Evolutionary conservation across 2,329 filamentous ascomycete species (phyloP).

Genomic region (Penicillium sp.): DNA sequence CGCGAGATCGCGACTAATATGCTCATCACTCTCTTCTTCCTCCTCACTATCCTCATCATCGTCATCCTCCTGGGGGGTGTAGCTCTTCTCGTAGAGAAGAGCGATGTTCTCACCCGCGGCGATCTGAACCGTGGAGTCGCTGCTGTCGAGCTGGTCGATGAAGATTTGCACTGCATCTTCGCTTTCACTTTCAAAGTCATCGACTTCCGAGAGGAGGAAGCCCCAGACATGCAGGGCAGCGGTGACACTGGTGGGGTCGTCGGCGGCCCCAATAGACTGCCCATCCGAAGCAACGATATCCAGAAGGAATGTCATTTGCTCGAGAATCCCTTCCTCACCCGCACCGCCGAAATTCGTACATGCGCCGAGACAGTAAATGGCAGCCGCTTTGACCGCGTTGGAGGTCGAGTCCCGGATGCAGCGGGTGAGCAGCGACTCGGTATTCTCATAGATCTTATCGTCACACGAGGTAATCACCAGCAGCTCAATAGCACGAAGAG

Average conservation of each 20-base stretch:
- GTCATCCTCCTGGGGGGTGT: slow-evolving; percentile 61
- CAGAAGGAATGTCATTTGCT: slow-evolving; percentile 74
- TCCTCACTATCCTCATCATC: slow-evolving; percentile 56
- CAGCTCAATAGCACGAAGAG: slow-evolving; percentile 71
- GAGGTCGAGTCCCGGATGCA: slow-evolving; percentile 70
- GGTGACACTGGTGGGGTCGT: slow-evolving; percentile 70
- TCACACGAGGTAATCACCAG: slow-evolving; percentile 70
- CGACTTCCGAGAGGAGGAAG: slow-evolving; percentile 75
- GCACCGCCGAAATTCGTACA: slow-evolving; percentile 76
- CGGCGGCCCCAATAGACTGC: slow-evolving; percentile 68
- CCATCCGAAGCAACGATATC: slow-evolving; percentile 82
- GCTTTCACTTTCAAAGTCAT: slow-evolving; percentile 72
- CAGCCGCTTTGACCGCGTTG: slow-evolving; percentile 65
- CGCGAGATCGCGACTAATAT: slow-evolving; percentile 46
- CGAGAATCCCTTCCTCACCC: slow-evolving; percentile 66
- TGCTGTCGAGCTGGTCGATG: slow-evolving; percentile 80
- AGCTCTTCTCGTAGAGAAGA: slow-evolving; percentile 76
- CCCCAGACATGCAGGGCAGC: slow-evolving; percentile 79
- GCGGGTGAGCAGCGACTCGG: slow-evolving; percentile 62
- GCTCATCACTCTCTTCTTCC: slow-evolving; percentile 47
- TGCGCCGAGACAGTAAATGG: slow-evolving; percentile 74
- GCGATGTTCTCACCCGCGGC: slow-evolving; percentile 80
- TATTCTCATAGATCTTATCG: slow-evolving; percentile 67
- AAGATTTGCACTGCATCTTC: slow-evolving; percentile 77
- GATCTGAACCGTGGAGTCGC: slow-evolving; percentile 72